Percentiles rank a stretch among this genome's conserved stretches.
These are phyloP conservation scores for Quercus tomentella DNA, from an alignment of 331 rosid genomes.

Conservation along the genomic window DNA sequence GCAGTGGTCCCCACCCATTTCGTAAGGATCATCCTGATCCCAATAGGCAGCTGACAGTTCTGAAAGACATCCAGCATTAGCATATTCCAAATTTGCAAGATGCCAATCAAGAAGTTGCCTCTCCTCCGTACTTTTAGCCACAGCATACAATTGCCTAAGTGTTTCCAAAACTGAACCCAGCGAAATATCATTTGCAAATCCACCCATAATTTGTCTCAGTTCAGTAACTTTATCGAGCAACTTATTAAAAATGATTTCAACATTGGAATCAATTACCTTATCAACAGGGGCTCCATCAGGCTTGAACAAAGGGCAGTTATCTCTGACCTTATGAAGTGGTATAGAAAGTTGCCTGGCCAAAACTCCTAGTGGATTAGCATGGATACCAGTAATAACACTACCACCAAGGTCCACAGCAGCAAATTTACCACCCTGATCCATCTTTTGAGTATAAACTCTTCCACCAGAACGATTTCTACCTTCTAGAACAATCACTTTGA, in stretches of 20 bases:
- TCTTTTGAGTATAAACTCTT: constrained; percentile 84
- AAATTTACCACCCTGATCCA: constrained; percentile 61
- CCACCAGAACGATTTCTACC: constrained; percentile 95
- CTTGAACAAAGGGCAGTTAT: constrained; percentile 77
- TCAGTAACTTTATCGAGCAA: constrained; percentile 90
- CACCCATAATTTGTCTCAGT: constrained; percentile 82
- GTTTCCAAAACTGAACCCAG: constrained; percentile 83
- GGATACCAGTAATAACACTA: constrained; percentile 88
- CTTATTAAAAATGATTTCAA: constrained; percentile 68
- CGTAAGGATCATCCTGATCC: constrained; percentile 75
- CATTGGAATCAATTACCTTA: constrained; percentile 50
- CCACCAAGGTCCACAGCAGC: constrained; percentile 86
- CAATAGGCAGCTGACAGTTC: constrained; percentile 86
- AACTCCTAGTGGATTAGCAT: constrained; percentile 96
- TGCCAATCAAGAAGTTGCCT: constrained; percentile 93
- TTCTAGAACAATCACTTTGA: constrained; percentile 75
- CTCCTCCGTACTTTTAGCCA: constrained; percentile 60
- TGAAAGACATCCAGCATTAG: constrained; percentile 97
- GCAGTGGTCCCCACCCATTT: constrained; percentile 91
- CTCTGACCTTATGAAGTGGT: constrained; percentile 93
- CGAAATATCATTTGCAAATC: constrained; percentile 70
- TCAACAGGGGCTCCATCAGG: constrained; percentile 75
- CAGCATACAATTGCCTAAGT: constrained; percentile 65
- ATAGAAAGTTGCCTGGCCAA: constrained; percentile 87
- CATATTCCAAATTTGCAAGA: constrained; percentile 87